A percentile compares a stretch with the other conserved stretches of the same genome.
These are phyloP conservation scores for Gossypium turneri DNA, from an alignment of 345 rosid genomes.

Conservation along the genomic window DNA sequence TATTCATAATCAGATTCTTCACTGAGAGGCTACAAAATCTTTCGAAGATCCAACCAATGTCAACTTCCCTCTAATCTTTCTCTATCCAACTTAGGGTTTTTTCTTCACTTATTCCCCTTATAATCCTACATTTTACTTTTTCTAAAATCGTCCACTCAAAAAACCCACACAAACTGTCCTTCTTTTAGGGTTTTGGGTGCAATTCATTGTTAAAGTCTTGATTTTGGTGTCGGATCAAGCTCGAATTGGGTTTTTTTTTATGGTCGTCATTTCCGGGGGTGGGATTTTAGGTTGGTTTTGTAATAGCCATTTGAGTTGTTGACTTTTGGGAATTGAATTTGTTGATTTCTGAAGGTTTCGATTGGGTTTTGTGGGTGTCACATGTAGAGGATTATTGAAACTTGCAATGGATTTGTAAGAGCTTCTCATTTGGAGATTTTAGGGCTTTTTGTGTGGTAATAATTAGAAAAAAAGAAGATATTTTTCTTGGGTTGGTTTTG, in stretches of 20 bases:
- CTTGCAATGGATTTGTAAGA: slow-evolving; percentile 20
- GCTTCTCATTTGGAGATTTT: slow-evolving; percentile 29
- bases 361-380: slow-evolving; percentile 22
- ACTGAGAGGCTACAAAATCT: slow-evolving; percentile 26
- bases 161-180: not conserved
- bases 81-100: slow-evolving; percentile 31
- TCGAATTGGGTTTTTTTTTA: slow-evolving; percentile 11
- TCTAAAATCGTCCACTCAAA: not conserved
- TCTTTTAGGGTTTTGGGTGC: slow-evolving; percentile 22
- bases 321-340: slow-evolving; percentile 25
- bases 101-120: slow-evolving; percentile 11
- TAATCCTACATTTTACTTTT: not conserved
- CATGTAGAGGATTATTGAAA: slow-evolving; percentile 28
- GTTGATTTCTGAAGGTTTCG: not conserved
- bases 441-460: slow-evolving; percentile 17
- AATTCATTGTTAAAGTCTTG: slow-evolving; percentile 24
- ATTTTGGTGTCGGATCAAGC: slow-evolving; percentile 32
- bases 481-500: slow-evolving; percentile 19
- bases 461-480: slow-evolving; percentile 1
- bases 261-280: not conserved
- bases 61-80: slow-evolving; percentile 22
- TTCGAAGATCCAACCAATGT: slow-evolving; percentile 46
- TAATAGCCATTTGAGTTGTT: slow-evolving; percentile 31
- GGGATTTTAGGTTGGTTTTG: not conserved
- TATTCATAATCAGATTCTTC: slow-evolving; percentile 43